Conservation (phyloP, 352 stramenopile species). For the Globisporangium apiculatum region DNA sequence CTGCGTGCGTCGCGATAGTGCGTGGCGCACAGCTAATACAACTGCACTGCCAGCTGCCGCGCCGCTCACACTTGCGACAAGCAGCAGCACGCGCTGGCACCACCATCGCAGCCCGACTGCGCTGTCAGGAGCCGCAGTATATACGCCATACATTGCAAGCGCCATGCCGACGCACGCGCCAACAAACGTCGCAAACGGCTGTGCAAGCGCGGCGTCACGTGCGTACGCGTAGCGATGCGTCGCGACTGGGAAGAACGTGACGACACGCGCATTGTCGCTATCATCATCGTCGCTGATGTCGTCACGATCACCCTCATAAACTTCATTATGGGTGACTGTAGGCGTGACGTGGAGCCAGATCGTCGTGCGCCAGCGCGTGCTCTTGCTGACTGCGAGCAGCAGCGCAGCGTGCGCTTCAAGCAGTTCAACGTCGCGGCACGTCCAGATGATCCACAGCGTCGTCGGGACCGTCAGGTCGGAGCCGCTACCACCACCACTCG, state of each 20-base stretch:
- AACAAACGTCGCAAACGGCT: slow-evolving; percentile 25
- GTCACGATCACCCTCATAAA: slow-evolving; percentile 23
- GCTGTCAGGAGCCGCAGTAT: slow-evolving; percentile 11
- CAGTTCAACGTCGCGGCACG: slow-evolving; percentile 38
- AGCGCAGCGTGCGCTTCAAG: slow-evolving; percentile 33
- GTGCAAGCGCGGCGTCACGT: slow-evolving; percentile 22
- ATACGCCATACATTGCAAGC: slow-evolving; percentile 26
- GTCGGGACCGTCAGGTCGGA: slow-evolving; percentile 15
- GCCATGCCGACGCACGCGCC: slow-evolving; percentile 21
- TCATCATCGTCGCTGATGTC: slow-evolving; percentile 26
- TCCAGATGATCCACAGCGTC: slow-evolving; percentile 49
- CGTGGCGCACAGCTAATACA: slow-evolving; percentile 13
- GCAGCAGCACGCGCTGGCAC: slow-evolving; percentile 26
- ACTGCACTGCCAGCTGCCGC: slow-evolving; percentile 21
- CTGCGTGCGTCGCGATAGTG: slow-evolving; percentile 5
- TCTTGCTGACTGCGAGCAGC: slow-evolving; percentile 34
- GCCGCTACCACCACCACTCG: background rate
- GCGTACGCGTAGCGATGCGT: slow-evolving; percentile 25
- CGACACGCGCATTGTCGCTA: slow-evolving; percentile 22
- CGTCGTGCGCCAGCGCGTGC: slow-evolving; percentile 33
- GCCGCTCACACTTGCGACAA: slow-evolving; percentile 19
- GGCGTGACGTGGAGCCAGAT: slow-evolving; percentile 45
- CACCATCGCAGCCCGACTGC: slow-evolving; percentile 22
- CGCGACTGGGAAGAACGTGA: slow-evolving; percentile 29
- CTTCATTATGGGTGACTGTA: background rate